These are phyloP conservation scores for Leccinum uliginosum DNA, from an alignment of 768 basidiomycete species.

Conservation along the genomic window DNA sequence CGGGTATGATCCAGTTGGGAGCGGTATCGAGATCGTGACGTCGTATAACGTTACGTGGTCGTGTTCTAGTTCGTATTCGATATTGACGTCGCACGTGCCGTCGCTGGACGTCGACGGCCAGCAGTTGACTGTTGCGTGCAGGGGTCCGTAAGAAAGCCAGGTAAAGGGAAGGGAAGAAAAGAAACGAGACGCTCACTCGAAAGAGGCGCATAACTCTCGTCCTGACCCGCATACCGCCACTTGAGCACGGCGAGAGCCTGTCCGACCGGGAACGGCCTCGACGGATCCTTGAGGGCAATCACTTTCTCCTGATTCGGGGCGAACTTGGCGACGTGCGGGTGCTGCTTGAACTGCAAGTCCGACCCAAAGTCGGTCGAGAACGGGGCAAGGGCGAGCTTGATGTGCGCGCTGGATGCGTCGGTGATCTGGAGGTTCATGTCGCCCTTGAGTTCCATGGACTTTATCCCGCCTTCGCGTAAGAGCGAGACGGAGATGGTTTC, in stretches of 20 bases:
- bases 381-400: constrained; percentile 63
- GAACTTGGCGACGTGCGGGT: constrained; percentile 91
- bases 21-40: constrained; percentile 82
- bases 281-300: constrained; percentile 81
- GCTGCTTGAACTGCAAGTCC: constrained; percentile 92
- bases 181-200: constrained; percentile 57
- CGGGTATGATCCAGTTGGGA: constrained; percentile 68
- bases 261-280: constrained; percentile 80
- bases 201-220: constrained; percentile 88
- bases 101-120: constrained; percentile 94
- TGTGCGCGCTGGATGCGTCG: constrained; percentile 66
- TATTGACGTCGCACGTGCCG: constrained; percentile 91
- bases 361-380: constrained; percentile 56
- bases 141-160: too few relatives aligned
- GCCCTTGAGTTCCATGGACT: constrained; percentile 88
- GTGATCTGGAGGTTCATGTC: constrained; percentile 91
- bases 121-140: constrained; percentile 62
- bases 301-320: constrained; percentile 59
- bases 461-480: constrained; percentile 86
- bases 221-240: constrained; percentile 89
- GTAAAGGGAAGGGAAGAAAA: background rate
- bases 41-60: constrained; percentile 76
- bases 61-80: constrained; percentile 96
- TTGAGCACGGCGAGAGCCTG: constrained; percentile 85
- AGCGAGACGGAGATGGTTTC: constrained; percentile 80